Evolutionary conservation across 169 alveolate genomes (phyloP).

Genomic region (Plasmodium coatneyi): DNA sequence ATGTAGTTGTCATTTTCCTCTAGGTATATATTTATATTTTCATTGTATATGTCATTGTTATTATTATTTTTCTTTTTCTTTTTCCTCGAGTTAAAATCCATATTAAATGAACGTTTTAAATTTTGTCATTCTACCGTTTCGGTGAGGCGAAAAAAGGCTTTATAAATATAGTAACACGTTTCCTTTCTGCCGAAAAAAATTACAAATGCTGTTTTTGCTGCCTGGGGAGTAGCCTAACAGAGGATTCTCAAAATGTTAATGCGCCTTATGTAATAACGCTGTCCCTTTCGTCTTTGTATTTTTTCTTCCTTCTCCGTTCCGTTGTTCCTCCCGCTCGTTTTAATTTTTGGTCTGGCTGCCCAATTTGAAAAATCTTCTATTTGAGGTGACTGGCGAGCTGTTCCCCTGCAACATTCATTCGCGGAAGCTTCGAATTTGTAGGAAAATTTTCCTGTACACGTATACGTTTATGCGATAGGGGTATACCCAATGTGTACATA

Average conservation of each 20-base stretch:
- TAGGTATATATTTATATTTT: constrained; percentile 62
- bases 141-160: neutral
- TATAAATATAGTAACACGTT: neutral
- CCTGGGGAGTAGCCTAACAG: neutral
- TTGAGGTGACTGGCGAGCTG: neutral
- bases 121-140: neutral
- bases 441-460: neutral
- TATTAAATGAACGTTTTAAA: constrained; percentile 17
- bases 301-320: neutral
- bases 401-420: neutral
- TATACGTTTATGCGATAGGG: neutral
- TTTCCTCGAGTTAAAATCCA: constrained; percentile 73
- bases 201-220: neutral
- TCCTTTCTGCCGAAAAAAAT: neutral
- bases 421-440: neutral
- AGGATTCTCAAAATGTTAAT: neutral
- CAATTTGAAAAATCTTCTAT: neutral
- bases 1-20: constrained; percentile 74
- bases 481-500: neutral
- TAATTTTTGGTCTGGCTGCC: neutral
- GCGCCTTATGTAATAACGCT: neutral
- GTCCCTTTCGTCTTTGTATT: neutral
- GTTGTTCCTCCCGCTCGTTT: neutral
- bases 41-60: constrained; percentile 42
- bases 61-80: constrained; percentile 33